These are phyloP conservation scores for Chalaropsis thielavioides DNA, from an alignment of 2,329 filamentous ascomycete species.

Conservation along the genomic window DNA sequence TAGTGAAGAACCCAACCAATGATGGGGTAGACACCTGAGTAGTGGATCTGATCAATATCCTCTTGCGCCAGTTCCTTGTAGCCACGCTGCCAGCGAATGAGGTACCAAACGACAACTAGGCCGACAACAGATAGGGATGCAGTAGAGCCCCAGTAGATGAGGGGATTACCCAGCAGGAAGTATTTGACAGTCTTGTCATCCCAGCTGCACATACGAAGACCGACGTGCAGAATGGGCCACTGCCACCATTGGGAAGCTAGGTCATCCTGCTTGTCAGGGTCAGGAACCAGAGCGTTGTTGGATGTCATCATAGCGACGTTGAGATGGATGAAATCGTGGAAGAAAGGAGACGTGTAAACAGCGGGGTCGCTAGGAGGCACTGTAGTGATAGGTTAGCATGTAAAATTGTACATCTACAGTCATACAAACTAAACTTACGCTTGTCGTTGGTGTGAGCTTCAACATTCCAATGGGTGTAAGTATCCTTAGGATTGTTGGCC, in stretches of 20 bases:
- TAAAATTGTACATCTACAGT: constrained; percentile 14
- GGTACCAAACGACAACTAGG: constrained; percentile 65
- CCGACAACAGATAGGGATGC: constrained; percentile 59
- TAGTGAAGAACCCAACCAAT: constrained; percentile 96
- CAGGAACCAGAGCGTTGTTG: constrained; percentile 93
- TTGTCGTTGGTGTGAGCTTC: constrained; percentile 90
- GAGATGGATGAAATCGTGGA: constrained; percentile 92
- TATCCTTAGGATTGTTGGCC: constrained; percentile 78
- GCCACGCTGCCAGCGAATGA: constrained; percentile 89
- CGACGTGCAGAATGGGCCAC: constrained; percentile 91
- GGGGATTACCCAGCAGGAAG: constrained; percentile 91
- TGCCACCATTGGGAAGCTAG: constrained; percentile 96
- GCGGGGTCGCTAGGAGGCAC: constrained; percentile 80
- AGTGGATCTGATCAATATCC: constrained; percentile 91
- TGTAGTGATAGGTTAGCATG: constrained; percentile 30
- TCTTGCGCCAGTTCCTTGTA: constrained; percentile 64
- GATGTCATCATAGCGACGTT: constrained; percentile 99
- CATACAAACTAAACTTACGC: constrained; percentile 42
- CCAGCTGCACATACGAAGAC: constrained; percentile 97
- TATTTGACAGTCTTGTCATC: constrained; percentile 93
- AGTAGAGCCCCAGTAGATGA: constrained; percentile 92
- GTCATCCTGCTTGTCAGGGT: constrained; percentile 98
- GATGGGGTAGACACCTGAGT: constrained; percentile 78
- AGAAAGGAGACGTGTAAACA: constrained; percentile 90
- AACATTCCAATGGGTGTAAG: constrained; percentile 98